phyloP scores from a whole-genome alignment of 208 protist genomes.

The Acanthamoeba sp. region DNA sequence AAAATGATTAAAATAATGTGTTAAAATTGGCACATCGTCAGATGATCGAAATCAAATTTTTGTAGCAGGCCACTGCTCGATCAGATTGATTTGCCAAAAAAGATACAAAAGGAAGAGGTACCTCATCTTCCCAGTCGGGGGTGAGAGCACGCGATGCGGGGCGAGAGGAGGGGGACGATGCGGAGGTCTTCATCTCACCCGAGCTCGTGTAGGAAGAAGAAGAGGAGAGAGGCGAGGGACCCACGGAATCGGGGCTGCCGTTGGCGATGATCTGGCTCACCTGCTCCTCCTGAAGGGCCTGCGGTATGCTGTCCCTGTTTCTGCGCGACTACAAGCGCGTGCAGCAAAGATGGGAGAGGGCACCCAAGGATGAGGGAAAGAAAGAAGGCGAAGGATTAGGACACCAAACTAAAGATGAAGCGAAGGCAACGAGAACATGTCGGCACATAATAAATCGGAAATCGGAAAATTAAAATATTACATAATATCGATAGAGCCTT shows the following conservation, averaged over 20 bases:
- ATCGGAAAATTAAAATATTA: too few relatives aligned
- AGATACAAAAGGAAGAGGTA: background rate
- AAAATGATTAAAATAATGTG: too few relatives aligned
- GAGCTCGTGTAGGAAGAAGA: conserved; percentile 42
- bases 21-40: background rate
- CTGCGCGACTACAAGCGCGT: background rate
- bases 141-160: background rate
- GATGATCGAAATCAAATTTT: background rate
- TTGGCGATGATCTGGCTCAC: background rate
- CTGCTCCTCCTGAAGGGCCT: background rate
- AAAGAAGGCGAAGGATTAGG: background rate
- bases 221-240: conserved; percentile 22
- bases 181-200: conserved; percentile 21
- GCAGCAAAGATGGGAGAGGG: too few relatives aligned
- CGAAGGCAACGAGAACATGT: too few relatives aligned
- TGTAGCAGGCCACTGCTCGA: too few relatives aligned
- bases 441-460: too few relatives aligned
- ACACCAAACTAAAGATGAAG: too few relatives aligned
- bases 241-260: background rate
- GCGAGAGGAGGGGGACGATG: background rate
- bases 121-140: conserved; percentile 54
- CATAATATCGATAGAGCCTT: too few relatives aligned
- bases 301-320: conserved; percentile 10
- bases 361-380: background rate
- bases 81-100: too few relatives aligned